phyloP scores from a whole-genome alignment of 1,139 yeast genomes.

The Scheffersomyces parashehatae region DNA sequence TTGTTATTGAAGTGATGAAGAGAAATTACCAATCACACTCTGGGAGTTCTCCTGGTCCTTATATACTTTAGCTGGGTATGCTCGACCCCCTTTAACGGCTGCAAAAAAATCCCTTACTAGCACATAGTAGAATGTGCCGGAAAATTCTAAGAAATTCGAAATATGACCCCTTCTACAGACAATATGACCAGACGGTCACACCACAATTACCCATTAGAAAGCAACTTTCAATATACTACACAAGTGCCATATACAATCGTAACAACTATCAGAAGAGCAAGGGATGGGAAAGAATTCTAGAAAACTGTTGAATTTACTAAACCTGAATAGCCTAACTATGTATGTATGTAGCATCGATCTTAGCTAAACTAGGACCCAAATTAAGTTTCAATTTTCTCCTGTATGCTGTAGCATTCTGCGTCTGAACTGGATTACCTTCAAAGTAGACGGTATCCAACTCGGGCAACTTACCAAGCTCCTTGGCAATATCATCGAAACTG shows the following conservation, averaged over 20 bases:
- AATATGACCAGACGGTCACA: no score
- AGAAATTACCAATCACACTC: neutral
- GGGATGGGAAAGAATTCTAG: no score
- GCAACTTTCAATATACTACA: no score
- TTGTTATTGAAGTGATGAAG: neutral
- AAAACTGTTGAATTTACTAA: no score
- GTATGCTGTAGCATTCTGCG: conserved; percentile 72
- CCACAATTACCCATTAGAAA: no score
- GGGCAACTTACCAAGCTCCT: conserved; percentile 62
- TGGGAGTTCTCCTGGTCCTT: neutral
- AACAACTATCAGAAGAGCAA: no score
- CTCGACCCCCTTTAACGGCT: no score
- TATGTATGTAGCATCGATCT: conserved; percentile 88
- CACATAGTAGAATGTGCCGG: no score
- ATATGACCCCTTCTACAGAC: no score
- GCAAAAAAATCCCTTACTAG: no score
- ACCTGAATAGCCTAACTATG: conserved; percentile 6
- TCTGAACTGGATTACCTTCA: conserved; percentile 92
- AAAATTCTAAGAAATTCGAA: no score
- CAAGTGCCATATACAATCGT: no score
- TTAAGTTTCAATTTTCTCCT: conserved; percentile 77
- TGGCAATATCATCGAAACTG: conserved; percentile 66
- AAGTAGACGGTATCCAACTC: conserved; percentile 86
- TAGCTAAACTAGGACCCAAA: conserved; percentile 71
- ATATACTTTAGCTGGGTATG: neutral